Percentiles rank a stretch among this genome's conserved stretches.
Conservation (phyloP, 2,329 filamentous ascomycete species). For the Taxawa tesnikishii region DNA sequence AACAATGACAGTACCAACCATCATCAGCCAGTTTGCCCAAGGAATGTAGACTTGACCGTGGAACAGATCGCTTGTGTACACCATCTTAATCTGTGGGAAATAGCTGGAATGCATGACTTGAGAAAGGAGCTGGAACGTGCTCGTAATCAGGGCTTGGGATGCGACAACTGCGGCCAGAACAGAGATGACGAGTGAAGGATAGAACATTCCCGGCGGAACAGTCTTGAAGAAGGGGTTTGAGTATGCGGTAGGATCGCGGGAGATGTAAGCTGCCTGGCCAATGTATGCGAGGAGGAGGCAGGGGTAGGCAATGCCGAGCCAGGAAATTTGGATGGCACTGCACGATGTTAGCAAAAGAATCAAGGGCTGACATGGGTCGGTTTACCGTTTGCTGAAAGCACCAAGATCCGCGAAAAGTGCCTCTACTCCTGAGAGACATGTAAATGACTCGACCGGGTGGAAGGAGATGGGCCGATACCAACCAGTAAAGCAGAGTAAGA, state of each 20-base stretch:
- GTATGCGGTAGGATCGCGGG: conserved; percentile 45
- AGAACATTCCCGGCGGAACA: conserved; percentile 54
- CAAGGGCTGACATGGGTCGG: neutral
- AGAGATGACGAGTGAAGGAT: conserved; percentile 55
- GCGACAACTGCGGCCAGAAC: conserved; percentile 56
- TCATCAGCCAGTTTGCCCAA: conserved; percentile 62
- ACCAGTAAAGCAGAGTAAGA: neutral
- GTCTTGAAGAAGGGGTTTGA: conserved; percentile 64
- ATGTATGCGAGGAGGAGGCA: conserved; percentile 55
- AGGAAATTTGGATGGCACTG: conserved; percentile 59
- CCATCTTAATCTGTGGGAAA: conserved; percentile 62
- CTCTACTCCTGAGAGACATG: conserved; percentile 69
- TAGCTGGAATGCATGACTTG: conserved; percentile 64
- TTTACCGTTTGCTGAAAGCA: conserved; percentile 47
- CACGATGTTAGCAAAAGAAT: conserved; percentile 7
- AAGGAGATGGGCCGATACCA: too few relatives aligned
- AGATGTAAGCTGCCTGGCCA: conserved; percentile 65
- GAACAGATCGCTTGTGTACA: conserved; percentile 58
- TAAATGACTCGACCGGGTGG: too few relatives aligned
- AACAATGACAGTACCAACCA: conserved; percentile 63
- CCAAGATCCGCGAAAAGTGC: conserved; percentile 68
- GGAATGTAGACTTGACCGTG: conserved; percentile 70
- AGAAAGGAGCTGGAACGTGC: conserved; percentile 56
- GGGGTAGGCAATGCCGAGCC: conserved; percentile 49
- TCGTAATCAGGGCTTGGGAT: conserved; percentile 68